These are phyloP conservation scores for Melanopsichium pennsylvanicum DNA, from an alignment of 1,284 basidiomycete species.

Conservation along the genomic window DNA sequence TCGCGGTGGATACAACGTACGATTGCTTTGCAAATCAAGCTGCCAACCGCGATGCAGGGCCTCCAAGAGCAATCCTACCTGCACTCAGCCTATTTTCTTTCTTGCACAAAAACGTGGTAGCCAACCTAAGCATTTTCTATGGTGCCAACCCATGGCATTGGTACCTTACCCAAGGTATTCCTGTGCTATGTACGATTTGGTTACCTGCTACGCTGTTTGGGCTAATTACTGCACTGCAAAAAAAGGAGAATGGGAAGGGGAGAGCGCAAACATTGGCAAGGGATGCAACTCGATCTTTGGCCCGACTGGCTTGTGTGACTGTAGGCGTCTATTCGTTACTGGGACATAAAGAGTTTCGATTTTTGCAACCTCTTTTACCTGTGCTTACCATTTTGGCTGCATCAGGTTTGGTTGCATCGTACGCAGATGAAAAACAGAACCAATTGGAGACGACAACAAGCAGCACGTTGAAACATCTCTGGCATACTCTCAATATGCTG, in stretches of 20 bases:
- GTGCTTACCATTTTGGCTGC: constrained; percentile 80
- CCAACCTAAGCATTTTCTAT: constrained; percentile 84
- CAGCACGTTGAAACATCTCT: constrained; percentile 4
- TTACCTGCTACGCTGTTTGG: constrained; percentile 81
- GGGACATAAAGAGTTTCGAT: constrained; percentile 87
- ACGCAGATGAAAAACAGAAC: not conserved
- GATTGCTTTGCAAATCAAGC: constrained; percentile 68
- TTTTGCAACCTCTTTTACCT: constrained; percentile 89
- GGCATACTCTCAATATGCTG: constrained; percentile 14
- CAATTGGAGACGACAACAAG: too few species aligned
- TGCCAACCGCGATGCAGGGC: not conserved
- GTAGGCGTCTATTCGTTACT: constrained; percentile 50
- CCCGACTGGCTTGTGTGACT: constrained; percentile 25
- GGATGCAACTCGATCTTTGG: constrained; percentile 19
- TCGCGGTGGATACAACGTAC: constrained; percentile 75
- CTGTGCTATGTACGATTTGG: constrained; percentile 75
- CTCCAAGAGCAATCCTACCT: constrained; percentile 51
- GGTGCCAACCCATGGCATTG: constrained; percentile 87
- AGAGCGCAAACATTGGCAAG: not conserved
- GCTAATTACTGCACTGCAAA: constrained; percentile 5
- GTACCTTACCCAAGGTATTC: constrained; percentile 85
- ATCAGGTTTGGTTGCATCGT: constrained; percentile 9
- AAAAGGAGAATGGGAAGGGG: not conserved
- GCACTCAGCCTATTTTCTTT: constrained; percentile 85
- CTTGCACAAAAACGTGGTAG: constrained; percentile 75